Evolutionary conservation across 148 eudicot species (phyloP), one percentile per base, ranked within the genome.

Genomic region (Rhododendron molle): DNA sequence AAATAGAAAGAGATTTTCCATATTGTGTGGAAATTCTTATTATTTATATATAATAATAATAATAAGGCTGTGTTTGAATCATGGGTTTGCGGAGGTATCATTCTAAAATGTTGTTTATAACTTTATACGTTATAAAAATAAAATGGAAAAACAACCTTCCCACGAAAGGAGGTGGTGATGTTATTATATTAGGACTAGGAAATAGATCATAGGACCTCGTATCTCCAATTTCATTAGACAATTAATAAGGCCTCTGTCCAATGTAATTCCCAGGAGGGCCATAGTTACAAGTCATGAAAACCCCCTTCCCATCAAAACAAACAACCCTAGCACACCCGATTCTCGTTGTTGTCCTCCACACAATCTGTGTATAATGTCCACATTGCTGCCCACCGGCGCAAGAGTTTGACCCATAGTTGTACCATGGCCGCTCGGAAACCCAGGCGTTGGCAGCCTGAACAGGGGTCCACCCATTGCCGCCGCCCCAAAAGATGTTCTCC

Each of bases 401-500:
- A 1, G 97, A 90, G 83, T 95, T 94, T 0, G 92, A 44, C 86
- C 81, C 13, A 23, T 89, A 88, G 60, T 92, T 76, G 85, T 94
- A 96, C 83, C 83, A 90, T 40, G 38, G 65, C 60, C 73, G 69
- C 87, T 96, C 99, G 13, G 79, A 84, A 34, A 90, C 86, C 99
- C 97, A 95, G 1, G 86, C 88, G 44, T 85, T 44, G 0, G 91
- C 90, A 0, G 99, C 99, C 62, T 93, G 90, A 16, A 80, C 88
- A 0, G 96, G 94, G 4, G 94, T 85, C 93, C 93, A 94, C 18
- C 28, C 85, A 23, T 43, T 9, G 5, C 98, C 96, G 71, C 95
- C 89, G 13, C 97, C 98, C 99, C 98, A 92, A 84, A 94, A 96
- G 4, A 94, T 90, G 85, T 96, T 95, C 85, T 96, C 99, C 2